Percentiles rank a stretch among this genome's conserved stretches.
Conservation (phyloP, 495 filamentous ascomycete genomes). For the Extremus antarcticus region DNA sequence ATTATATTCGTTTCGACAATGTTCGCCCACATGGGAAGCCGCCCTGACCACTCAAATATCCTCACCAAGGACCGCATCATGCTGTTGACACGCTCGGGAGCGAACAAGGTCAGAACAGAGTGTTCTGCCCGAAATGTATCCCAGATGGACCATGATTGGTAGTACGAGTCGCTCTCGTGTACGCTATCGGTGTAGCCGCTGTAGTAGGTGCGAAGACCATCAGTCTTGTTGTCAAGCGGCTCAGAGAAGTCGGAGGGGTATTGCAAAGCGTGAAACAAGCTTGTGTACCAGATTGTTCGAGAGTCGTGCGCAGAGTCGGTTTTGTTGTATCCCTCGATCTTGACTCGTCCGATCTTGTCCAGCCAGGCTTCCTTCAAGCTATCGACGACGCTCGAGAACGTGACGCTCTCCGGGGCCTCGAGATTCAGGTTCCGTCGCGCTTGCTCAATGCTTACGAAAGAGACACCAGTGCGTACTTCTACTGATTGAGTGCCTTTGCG, state of each 20-base stretch:
- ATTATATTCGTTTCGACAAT: conserved; percentile 21
- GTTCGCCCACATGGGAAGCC: conserved; percentile 20
- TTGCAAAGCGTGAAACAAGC: conserved; percentile 18
- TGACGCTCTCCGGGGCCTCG: conserved; percentile 8
- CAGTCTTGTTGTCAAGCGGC: conserved; percentile 4
- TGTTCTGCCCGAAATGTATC: conserved; percentile 21
- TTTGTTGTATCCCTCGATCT: conserved; percentile 14
- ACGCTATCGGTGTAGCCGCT: conserved; percentile 18
- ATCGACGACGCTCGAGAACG: conserved; percentile 11
- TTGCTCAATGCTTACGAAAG: conserved; percentile 18
- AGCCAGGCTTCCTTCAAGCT: conserved; percentile 17
- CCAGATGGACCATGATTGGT: conserved; percentile 17
- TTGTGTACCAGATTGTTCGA: conserved; percentile 17
- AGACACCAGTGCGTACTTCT: conserved; percentile 15
- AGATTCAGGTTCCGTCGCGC: conserved; percentile 14
- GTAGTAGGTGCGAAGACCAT: conserved; percentile 6
- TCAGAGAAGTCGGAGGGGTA: conserved; percentile 19
- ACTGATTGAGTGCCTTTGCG: background rate
- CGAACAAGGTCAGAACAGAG: conserved; percentile 13
- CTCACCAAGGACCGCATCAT: conserved; percentile 17
- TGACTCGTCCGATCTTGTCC: conserved; percentile 18
- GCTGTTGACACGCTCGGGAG: conserved; percentile 16
- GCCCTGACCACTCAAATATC: conserved; percentile 16
- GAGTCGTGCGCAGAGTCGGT: conserved; percentile 10
- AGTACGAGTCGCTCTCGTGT: conserved; percentile 16